Percentiles rank a stretch among this genome's conserved stretches.
phyloP scores from a whole-genome alignment of 1,139 yeast species.

The Magnusiomyces ingens region DNA sequence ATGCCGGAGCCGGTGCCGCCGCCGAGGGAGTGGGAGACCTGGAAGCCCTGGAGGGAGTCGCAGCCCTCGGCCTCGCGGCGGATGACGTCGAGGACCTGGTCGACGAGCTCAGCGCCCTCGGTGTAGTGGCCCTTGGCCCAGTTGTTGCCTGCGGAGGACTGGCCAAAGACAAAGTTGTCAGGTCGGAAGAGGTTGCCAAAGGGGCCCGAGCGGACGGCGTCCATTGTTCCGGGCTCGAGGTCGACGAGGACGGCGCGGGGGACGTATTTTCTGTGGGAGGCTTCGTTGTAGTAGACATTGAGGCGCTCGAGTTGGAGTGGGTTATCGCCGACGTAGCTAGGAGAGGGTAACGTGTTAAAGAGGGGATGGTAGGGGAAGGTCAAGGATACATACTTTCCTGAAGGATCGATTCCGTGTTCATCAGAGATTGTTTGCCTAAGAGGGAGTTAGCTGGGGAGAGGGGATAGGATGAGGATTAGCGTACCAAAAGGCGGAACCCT shows the following conservation, averaged over 20 bases:
- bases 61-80: conserved; percentile 93
- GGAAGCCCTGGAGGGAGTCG: conserved; percentile 91
- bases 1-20: conserved; percentile 98
- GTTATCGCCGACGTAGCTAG: conserved; percentile 27
- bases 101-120: conserved; percentile 91
- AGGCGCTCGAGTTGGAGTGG: conserved; percentile 41
- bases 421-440: conserved; percentile 84
- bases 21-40: conserved; percentile 87
- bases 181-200: conserved; percentile 86
- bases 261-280: conserved; percentile 66
- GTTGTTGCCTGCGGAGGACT: conserved; percentile 87
- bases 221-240: conserved; percentile 90
- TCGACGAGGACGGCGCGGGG: conserved; percentile 91
- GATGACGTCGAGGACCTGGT: conserved; percentile 78
- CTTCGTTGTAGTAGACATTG: conserved; percentile 52
- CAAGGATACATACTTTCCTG: conserved; percentile 44
- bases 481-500: too few relatives aligned
- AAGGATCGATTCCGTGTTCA: conserved; percentile 87
- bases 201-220: conserved; percentile 66
- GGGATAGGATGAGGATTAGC: too few relatives aligned
- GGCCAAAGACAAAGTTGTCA: conserved; percentile 82
- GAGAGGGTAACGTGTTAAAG: too few relatives aligned
- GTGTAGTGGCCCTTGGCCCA: conserved; percentile 98
- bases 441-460: background rate
- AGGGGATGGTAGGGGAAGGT: background rate